Base-by-base conservation (phyloP, 139 green algal species). In the Astrephomene gubernaculifera region DNA sequence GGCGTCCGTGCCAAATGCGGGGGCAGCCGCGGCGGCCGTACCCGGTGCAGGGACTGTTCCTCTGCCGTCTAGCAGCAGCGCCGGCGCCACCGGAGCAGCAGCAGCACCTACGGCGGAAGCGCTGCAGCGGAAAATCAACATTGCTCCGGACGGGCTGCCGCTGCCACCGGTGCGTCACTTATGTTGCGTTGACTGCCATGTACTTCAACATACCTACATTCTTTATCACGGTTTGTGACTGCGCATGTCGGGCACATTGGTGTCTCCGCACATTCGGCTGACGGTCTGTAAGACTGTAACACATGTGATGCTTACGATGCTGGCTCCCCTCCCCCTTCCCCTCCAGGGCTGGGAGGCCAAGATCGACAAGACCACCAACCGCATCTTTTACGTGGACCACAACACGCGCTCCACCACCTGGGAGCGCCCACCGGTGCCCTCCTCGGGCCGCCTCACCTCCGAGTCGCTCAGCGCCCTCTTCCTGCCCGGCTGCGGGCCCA, bases 381-480 rank as follows among this genome's bases (percentile, higher is more conserved):
- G 95, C n/a, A 86, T 94, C 27, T 89, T 93, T n/a, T 98, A 99
- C 68, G 96, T 99, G 25, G 97, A 99, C 82, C 97, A 99, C 91
- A 97, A 96, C 87, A 98, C 83, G 31, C 92, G 91, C n/a, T 92
- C 76, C 10, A 99, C 97, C 1, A 96, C 90, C 0, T 99, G 97
- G 97, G 75, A 88, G 35, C 86, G 82, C 14, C 96, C 96, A 54
- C 79, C 79, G 2, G 64, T 76, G 44, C 79, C 79, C 4, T 70
- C 79, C 21, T 85, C 79, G 0, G 79, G 79, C 24, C 76, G 76
- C 38, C 61, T 83, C 12, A 73, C 76, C 19, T 73, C 60, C 4
- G 76, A 83, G 57, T 70, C 76, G 35, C 76, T 83, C 22, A 83
- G 49, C 60, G 74, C 60, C 57, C 49, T 36, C 19, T 78, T 73